These are phyloP conservation scores for Ceratobasidium sp. DNA, from an alignment of 1,284 basidiomycete genomes.

Conservation along the genomic window DNA sequence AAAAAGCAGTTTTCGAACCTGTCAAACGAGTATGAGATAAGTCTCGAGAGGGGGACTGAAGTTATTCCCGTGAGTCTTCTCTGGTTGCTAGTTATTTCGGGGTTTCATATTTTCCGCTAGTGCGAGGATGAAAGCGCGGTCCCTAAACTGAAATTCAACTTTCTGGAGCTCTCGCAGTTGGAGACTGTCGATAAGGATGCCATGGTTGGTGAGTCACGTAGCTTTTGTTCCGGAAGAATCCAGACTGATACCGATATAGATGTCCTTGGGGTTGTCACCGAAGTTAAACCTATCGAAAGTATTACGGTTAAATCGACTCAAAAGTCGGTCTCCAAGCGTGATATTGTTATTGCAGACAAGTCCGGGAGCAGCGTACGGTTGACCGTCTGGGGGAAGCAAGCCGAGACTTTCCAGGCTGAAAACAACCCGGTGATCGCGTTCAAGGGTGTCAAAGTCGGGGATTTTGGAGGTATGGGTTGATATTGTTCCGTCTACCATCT, in stretches of 20 bases:
- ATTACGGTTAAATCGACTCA: conserved; percentile 76
- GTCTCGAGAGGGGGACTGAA: conserved; percentile 82
- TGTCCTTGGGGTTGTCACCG: conserved; percentile 84
- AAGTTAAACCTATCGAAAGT: conserved; percentile 70
- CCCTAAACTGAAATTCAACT: conserved; percentile 84
- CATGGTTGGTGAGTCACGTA: conserved; percentile 66
- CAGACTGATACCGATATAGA: conserved; percentile 59
- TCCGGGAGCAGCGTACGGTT: conserved; percentile 81
- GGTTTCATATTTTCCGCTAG: conserved; percentile 53
- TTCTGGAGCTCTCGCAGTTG: conserved; percentile 72
- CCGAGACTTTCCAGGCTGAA: conserved; percentile 73
- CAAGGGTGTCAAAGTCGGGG: conserved; percentile 94
- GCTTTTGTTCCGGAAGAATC: conserved; percentile 50
- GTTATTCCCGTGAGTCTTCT: conserved; percentile 52
- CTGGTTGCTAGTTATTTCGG: conserved; percentile 8
- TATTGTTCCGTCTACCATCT: conserved; percentile 12
- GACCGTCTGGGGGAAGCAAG: conserved; percentile 96
- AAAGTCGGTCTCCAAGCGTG: conserved; percentile 81
- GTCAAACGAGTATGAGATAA: conserved; percentile 93
- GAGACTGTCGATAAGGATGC: conserved; percentile 75
- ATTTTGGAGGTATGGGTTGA: conserved; percentile 76
- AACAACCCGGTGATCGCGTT: conserved; percentile 84
- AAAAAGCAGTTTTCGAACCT: conserved; percentile 97
- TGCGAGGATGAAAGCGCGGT: conserved; percentile 78
- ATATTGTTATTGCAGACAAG: conserved; percentile 86